These are phyloP conservation scores for Xylaria polymorpha DNA, from an alignment of 2,329 filamentous ascomycete species.

Conservation along the genomic window DNA sequence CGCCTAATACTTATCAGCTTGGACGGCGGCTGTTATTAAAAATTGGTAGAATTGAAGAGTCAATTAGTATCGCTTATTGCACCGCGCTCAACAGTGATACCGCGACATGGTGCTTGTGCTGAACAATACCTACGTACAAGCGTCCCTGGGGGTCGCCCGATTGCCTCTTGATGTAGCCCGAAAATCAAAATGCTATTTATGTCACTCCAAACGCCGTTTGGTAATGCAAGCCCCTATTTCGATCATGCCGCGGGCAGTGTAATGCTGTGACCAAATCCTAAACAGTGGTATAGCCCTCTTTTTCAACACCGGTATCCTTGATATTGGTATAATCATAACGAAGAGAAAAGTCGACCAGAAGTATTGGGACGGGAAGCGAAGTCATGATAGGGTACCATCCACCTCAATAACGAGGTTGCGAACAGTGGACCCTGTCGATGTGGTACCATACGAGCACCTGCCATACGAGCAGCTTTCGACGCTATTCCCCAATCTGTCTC, in stretches of 20 bases:
- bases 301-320: constrained; percentile 49
- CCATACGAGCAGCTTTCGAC: constrained; percentile 10
- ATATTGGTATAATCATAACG: constrained; percentile 48
- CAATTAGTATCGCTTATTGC: constrained; percentile 33
- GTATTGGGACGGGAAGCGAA: constrained; percentile 38
- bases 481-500: constrained; percentile 7
- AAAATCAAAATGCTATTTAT: constrained; percentile 39
- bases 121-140: constrained; percentile 33
- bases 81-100: constrained; percentile 12
- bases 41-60: constrained; percentile 32
- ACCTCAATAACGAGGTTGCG: constrained; percentile 20
- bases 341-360: constrained; percentile 40
- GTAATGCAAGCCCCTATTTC: constrained; percentile 40
- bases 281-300: constrained; percentile 50
- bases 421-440: constrained; percentile 17
- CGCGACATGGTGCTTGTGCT: constrained; percentile 24
- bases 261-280: constrained; percentile 49
- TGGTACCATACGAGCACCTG: constrained; percentile 6
- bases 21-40: constrained; percentile 14
- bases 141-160: constrained; percentile 28
- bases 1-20: neutral
- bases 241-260: constrained; percentile 35
- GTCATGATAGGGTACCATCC: constrained; percentile 36
- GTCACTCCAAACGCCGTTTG: constrained; percentile 40
- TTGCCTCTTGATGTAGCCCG: constrained; percentile 34